Base-by-base conservation (phyloP, 169 alveolate species). In the Miamiensis avidus region DNA sequence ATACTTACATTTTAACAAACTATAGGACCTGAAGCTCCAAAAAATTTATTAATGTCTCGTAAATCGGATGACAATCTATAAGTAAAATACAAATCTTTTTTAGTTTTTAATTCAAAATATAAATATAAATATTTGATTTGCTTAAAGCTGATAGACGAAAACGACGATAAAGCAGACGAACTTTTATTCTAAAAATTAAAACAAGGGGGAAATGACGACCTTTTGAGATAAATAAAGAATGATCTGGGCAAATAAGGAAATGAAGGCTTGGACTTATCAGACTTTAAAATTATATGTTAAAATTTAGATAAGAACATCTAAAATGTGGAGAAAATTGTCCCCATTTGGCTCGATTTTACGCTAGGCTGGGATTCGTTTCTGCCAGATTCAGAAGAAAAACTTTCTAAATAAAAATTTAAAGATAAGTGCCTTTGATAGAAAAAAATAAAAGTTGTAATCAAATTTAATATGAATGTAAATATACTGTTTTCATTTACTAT, bases 271-370 rank as follows among this genome's bases (percentile, higher is more conserved):
- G 64, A 76, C 6, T 31, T 75, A 64, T 86, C 79, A 32, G 76
- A 81, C 29, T 86, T 86, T 75, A 86, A 75, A 83, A 86, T 16
- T 86, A 81, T 81, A 64, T 86, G 84, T 82, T 32, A 29, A 79
- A 81, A 32, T 81, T 77, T 65, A 86, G 76, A 81, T 75, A 86
- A 75, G 83, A 79, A 26, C 90, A 86, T 82, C 31, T 75, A 0
- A 86, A 86, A 81, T 86, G 90, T 31, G 90, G 90, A 26, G 90
- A 79, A 31, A 86, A 86, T 65, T 86, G 90, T 34, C 90, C 90
- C 31, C 90, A 86, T 65, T 65, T 86, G 1, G 75, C 32, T 34
- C 49, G 90, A 81, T 86, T 86, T 73, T 86, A 86, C 75, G 87
- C 83, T 30, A 81, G 75, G 33, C 69, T 86, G 34, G 90, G 90